Conservation (phyloP, 129 eudicot species). For the Erigeron canadensis region DNA sequence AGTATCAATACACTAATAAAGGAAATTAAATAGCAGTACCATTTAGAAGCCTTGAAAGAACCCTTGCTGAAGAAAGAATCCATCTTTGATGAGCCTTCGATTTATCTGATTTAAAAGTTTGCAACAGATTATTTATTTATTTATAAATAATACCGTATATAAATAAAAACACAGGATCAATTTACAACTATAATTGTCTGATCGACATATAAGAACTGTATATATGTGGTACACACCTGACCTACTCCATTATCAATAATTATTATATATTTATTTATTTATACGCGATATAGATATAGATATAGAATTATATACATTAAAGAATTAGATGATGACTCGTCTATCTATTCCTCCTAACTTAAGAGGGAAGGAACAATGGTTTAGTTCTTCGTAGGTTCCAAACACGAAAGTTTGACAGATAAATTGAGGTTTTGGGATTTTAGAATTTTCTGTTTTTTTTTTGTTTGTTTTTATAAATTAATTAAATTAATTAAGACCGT, state of each 20-base stretch:
- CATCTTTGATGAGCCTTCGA: constrained; percentile 49
- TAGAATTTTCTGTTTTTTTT: no score
- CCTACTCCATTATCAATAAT: constrained; percentile 37
- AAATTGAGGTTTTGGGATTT: no score
- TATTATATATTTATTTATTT: neutral
- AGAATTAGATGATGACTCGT: no score
- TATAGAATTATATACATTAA: neutral
- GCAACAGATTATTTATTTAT: neutral
- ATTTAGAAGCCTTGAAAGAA: constrained; percentile 74
- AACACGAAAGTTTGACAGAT: no score
- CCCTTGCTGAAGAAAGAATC: constrained; percentile 77
- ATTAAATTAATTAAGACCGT: no score
- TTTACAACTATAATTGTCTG: neutral
- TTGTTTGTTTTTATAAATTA: no score
- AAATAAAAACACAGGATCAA: neutral
- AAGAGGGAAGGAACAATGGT: constrained; percentile 19
- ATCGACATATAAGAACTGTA: neutral
- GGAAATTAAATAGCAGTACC: constrained; percentile 32
- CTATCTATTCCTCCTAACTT: constrained; percentile 17
- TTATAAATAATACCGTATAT: no score
- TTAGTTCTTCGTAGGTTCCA: no score
- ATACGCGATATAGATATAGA: constrained; percentile 16
- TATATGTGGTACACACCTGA: constrained; percentile 3
- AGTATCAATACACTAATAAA: no score
- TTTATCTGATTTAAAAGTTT: neutral